Percentiles rank a stretch among this genome's conserved stretches.
phyloP scores from a whole-genome alignment of 1,284 basidiomycete genomes.

The Trametes versicolor region DNA sequence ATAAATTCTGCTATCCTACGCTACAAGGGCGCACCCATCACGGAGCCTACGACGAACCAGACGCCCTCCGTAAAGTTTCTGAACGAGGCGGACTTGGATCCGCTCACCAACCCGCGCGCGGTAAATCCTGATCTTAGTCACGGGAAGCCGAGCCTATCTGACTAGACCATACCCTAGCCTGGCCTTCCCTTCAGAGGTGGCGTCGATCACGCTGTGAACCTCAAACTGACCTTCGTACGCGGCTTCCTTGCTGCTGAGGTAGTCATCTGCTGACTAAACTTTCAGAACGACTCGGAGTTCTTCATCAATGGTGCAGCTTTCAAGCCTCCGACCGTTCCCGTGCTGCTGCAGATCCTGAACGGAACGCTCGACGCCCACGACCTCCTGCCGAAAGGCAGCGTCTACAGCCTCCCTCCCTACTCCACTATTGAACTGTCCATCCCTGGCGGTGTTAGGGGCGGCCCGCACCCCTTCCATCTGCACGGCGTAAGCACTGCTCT shows the following conservation, averaged over 20 bases:
- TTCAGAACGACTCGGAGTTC: slow-evolving; percentile 37
- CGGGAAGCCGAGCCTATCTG: background rate
- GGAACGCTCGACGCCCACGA: slow-evolving; percentile 44
- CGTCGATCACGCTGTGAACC: slow-evolving; percentile 43
- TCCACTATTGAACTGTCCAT: slow-evolving; percentile 50
- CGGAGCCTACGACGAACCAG: slow-evolving; percentile 53
- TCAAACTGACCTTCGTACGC: slow-evolving; percentile 41
- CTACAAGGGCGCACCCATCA: slow-evolving; percentile 51
- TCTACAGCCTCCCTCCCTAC: slow-evolving; percentile 44
- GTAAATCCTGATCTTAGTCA: slow-evolving; percentile 17
- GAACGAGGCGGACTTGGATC: slow-evolving; percentile 42
- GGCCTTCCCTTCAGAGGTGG: slow-evolving; percentile 40
- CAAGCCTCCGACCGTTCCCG: slow-evolving; percentile 43
- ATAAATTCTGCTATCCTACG: slow-evolving; percentile 53
- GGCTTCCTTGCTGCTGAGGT: too few species aligned
- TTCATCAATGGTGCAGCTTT: slow-evolving; percentile 42
- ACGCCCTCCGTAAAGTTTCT: slow-evolving; percentile 31
- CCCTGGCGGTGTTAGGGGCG: slow-evolving; percentile 43
- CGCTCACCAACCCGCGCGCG: slow-evolving; percentile 22
- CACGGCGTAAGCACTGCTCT: slow-evolving; percentile 47
- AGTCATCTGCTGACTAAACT: background rate
- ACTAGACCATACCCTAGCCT: slow-evolving; percentile 34
- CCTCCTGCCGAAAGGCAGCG: slow-evolving; percentile 45
- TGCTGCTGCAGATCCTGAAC: slow-evolving; percentile 50
- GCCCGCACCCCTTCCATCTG: slow-evolving; percentile 53